Conservation (phyloP, 306 rosid species). For the Begonia peltatifolia region DNA sequence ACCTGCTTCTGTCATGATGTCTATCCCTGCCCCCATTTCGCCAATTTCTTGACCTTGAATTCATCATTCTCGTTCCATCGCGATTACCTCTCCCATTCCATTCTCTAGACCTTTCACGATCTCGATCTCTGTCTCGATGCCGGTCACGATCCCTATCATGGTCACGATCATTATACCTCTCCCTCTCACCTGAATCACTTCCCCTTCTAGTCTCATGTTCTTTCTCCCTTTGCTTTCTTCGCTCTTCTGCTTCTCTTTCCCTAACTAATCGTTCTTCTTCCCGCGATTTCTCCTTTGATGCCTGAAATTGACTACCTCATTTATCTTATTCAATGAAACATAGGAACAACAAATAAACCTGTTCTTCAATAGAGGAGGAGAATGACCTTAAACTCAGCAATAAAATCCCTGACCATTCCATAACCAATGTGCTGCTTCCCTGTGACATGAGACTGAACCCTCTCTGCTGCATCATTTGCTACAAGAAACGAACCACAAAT, state of each 20-base stretch:
- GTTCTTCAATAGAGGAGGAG: slow-evolving; percentile 8
- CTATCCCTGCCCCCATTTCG: slow-evolving; percentile 74
- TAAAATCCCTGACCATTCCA: slow-evolving; percentile 97
- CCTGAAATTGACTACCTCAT: slow-evolving; percentile 30
- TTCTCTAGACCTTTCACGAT: slow-evolving; percentile 65
- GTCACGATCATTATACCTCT: slow-evolving; percentile 50
- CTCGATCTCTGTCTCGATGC: slow-evolving; percentile 54
- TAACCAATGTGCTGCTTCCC: slow-evolving; percentile 99
- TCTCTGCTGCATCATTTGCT: slow-evolving; percentile 96
- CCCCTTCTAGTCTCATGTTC: slow-evolving; percentile 49
- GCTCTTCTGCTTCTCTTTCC: slow-evolving; percentile 83
- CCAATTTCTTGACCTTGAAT: slow-evolving; percentile 71
- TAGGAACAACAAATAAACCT: slow-evolving; percentile 4
- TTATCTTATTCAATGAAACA: slow-evolving; percentile 3
- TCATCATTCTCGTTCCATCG: slow-evolving; percentile 58
- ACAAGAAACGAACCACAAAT: slow-evolving; percentile 97
- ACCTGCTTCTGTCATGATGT: slow-evolving; percentile 70
- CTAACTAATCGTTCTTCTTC: slow-evolving; percentile 75
- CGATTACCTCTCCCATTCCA: slow-evolving; percentile 56
- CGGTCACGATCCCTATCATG: slow-evolving; percentile 64
- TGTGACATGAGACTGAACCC: slow-evolving; percentile 90
- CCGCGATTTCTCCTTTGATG: slow-evolving; percentile 62
- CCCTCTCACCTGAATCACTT: slow-evolving; percentile 71
- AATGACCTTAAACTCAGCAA: slow-evolving; percentile 62
- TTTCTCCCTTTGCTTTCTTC: slow-evolving; percentile 75